Percentiles rank a stretch among this genome's conserved stretches.
These are phyloP conservation scores for Chrysoporthe cubensis DNA, from an alignment of 2,329 filamentous ascomycete species.

Conservation along the genomic window DNA sequence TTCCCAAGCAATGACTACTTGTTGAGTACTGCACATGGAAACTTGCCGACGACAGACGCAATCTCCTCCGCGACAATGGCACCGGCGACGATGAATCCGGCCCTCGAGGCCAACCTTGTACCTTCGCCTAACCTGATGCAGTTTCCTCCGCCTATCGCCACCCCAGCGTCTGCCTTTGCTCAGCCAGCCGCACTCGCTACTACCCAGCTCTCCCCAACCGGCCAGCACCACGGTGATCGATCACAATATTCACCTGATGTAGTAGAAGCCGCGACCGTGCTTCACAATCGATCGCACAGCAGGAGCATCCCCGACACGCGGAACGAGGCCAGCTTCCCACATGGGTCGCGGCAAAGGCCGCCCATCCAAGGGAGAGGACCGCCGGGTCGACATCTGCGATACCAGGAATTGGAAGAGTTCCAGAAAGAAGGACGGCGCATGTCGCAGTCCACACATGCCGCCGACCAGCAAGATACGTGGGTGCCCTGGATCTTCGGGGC, in stretches of 20 bases:
- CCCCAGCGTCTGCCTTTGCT: conserved; percentile 1
- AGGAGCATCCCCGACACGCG: conserved; percentile 10
- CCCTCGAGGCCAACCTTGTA: background rate
- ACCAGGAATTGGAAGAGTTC: conserved; percentile 49
- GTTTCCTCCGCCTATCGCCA: conserved; percentile 8
- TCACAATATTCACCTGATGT: conserved; percentile 52
- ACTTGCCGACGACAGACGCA: background rate
- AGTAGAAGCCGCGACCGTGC: conserved; percentile 58
- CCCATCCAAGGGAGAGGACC: conserved; percentile 31
- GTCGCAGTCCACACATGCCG: conserved; percentile 32
- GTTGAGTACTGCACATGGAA: conserved; percentile 24
- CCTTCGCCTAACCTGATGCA: background rate
- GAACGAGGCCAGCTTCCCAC: conserved; percentile 15
- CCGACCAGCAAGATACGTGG: conserved; percentile 36
- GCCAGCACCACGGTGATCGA: conserved; percentile 31
- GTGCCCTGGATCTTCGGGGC: conserved; percentile 5
- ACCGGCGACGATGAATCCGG: background rate
- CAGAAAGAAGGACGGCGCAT: conserved; percentile 43
- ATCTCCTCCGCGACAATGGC: background rate
- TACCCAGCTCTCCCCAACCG: conserved; percentile 36
- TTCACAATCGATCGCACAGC: conserved; percentile 38
- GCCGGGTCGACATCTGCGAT: conserved; percentile 47
- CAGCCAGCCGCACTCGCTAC: conserved; percentile 34
- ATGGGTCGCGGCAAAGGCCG: conserved; percentile 8
- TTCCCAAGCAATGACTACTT: conserved; percentile 34